Evolutionary conservation across 164 flowering plant genomes (phyloP).

Genomic region (Piper betle): DNA sequence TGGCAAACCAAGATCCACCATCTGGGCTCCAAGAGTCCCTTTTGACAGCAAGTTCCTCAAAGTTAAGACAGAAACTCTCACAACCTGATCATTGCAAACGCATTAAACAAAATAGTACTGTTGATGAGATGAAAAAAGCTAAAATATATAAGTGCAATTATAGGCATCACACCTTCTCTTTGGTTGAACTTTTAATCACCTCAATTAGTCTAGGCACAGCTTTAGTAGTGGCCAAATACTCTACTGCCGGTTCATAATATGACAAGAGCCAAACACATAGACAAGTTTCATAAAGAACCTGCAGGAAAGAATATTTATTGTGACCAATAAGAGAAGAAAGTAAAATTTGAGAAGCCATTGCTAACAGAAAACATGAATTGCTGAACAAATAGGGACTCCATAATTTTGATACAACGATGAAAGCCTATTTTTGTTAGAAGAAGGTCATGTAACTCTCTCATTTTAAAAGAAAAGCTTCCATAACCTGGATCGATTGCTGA

Average conservation of each 20-base stretch:
- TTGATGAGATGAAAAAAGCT: neutral
- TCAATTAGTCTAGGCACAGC: slow-evolving; percentile 64
- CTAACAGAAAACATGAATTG: neutral
- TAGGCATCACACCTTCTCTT: slow-evolving; percentile 62
- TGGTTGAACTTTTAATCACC: slow-evolving; percentile 84
- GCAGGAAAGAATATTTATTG: slow-evolving; percentile 6
- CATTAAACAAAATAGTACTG: neutral
- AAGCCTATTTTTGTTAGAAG: neutral
- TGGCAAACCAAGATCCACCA: slow-evolving; percentile 83
- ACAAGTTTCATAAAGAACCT: slow-evolving; percentile 97
- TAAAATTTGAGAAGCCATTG: neutral
- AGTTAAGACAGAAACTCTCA: slow-evolving; percentile 77
- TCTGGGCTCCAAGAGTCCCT: slow-evolving; percentile 86
- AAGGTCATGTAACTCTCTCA: neutral
- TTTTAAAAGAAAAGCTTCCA: slow-evolving; percentile 49
- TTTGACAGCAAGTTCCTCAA: slow-evolving; percentile 73
- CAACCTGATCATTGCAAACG: slow-evolving; percentile 46
- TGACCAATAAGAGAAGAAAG: neutral
- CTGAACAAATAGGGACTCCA: neutral
- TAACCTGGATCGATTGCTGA: slow-evolving; percentile 94
- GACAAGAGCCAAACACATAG: slow-evolving; percentile 96
- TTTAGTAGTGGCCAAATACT: slow-evolving; percentile 76
- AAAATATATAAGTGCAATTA: neutral
- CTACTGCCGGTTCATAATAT: slow-evolving; percentile 85
- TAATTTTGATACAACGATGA: neutral